Evolutionary conservation across 139 green algal species (phyloP), one percentile per base, ranked within the genome.

Genomic region (Yamagishiella unicocca): DNA sequence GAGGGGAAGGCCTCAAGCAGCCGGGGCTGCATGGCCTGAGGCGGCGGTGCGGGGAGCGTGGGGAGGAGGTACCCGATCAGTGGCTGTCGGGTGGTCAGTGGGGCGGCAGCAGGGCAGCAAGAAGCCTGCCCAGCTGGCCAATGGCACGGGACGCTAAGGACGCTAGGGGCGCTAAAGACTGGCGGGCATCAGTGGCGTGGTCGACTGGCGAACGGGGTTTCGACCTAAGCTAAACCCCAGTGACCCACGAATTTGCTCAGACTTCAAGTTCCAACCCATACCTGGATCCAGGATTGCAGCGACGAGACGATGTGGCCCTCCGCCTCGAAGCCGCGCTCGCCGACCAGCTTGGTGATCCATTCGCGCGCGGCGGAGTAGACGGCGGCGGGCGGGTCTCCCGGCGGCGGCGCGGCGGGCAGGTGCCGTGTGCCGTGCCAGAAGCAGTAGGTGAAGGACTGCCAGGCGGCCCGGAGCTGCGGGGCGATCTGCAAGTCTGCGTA

Each of bases 401-500:
- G 43, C 29, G 79, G 37, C 22, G 27, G 38, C 17, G 79, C 40
- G 1, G 79, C 33, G 46, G 74, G 61, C 61, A 85, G 58, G 61
- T 85, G 79, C 4, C 61, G 40, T 4, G 61, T 76, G 21, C 79
- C 79, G 61, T 85, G 79, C 79, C 79, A 85, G 79, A 85, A 85
- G 61, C 61, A 62, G 79, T 66, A 85, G 61, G 79, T 85, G 79
- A 85, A 85, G 79, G 61, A 64, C 40, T 62, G 61, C 79, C 79
- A 85, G 25, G 79, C 79, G 33, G 61, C 61, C 1, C 42, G 29
- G 17, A 85, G 79, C 79, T 85, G 79, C 61, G 79, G 79, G 12
- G 75, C 79, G 17, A 85, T 85, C 19, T 22, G 29, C 40, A 76
- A 19, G 50, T 42, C 45, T 3, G 58, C n/a, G 79, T 76, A 85